phyloP scores from a whole-genome alignment of 176 grass and related monocot genomes.

The Musa troglodytarum region DNA sequence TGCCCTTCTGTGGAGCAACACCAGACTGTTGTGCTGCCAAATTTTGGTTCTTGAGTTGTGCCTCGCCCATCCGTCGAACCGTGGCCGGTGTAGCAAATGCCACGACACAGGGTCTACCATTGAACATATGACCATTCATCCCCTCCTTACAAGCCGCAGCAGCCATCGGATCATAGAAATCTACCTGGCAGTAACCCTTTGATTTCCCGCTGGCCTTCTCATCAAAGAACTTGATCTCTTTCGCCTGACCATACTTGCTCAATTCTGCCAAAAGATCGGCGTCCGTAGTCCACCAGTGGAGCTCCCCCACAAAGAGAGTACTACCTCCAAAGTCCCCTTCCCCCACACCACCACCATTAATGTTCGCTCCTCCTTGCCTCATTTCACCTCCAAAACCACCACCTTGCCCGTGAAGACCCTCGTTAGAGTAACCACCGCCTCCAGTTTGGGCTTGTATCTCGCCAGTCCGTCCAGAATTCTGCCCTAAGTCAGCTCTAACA shows the following conservation, averaged over 20 bases:
- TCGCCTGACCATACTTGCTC: conserved; percentile 65
- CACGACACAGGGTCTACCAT: conserved; percentile 66
- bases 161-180: conserved; percentile 52
- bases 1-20: conserved; percentile 30
- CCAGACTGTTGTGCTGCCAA: conserved; percentile 33
- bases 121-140: conserved; percentile 66
- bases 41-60: conserved; percentile 58
- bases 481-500: neutral
- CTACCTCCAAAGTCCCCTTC: conserved; percentile 28
- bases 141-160: conserved; percentile 57
- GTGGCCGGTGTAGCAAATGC: conserved; percentile 46
- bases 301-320: conserved; percentile 68
- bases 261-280: conserved; percentile 65
- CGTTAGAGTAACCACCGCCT: conserved; percentile 19
- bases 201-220: conserved; percentile 91
- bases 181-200: conserved; percentile 78
- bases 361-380: conserved; percentile 4
- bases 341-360: conserved; percentile 27
- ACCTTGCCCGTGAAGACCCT: conserved; percentile 8
- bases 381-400: conserved; percentile 13
- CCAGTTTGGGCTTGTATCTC: conserved; percentile 27
- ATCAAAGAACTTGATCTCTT: conserved; percentile 85
- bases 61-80: conserved; percentile 62
- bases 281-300: conserved; percentile 95
- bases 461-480: conserved; percentile 17